Evolutionary conservation across 2,329 filamentous ascomycete species (phyloP).

Genomic region (Zasmidium angulare): DNA sequence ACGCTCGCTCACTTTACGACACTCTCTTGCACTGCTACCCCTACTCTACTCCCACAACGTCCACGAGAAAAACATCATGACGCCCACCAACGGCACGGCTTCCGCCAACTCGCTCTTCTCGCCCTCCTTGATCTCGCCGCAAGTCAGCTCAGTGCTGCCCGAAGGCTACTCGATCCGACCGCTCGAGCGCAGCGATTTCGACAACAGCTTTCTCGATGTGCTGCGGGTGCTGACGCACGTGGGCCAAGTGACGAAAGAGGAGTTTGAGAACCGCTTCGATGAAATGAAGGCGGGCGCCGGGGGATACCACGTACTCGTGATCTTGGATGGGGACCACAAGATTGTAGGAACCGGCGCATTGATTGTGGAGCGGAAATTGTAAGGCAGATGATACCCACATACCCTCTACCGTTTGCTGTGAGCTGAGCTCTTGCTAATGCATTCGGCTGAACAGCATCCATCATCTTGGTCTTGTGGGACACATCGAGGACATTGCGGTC

Average conservation of each 20-base stretch:
- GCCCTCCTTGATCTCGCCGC: conserved; percentile 71
- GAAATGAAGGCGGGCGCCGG: conserved; percentile 68
- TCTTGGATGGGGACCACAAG: conserved; percentile 68
- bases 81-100: conserved; percentile 15
- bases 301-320: conserved; percentile 82
- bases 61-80: conserved; percentile 16
- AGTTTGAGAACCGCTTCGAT: conserved; percentile 77
- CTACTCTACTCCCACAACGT: too few relatives aligned
- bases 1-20: background rate
- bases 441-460: too few relatives aligned
- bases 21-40: too few relatives aligned
- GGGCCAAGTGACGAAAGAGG: conserved; percentile 74
- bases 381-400: conserved; percentile 39
- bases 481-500: conserved; percentile 97
- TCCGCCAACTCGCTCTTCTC: conserved; percentile 65
- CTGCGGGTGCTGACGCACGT: conserved; percentile 89
- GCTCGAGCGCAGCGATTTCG: conserved; percentile 74
- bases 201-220: conserved; percentile 83
- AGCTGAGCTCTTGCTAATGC: too few relatives aligned
- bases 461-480: conserved; percentile 77
- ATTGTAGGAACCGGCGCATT: conserved; percentile 90
- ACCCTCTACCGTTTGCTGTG: too few relatives aligned
- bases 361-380: conserved; percentile 94
- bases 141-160: conserved; percentile 71
- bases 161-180: conserved; percentile 80